Base-by-base conservation (phyloP, 164 flowering plant genomes). In the Nelumbo lutea region DNA sequence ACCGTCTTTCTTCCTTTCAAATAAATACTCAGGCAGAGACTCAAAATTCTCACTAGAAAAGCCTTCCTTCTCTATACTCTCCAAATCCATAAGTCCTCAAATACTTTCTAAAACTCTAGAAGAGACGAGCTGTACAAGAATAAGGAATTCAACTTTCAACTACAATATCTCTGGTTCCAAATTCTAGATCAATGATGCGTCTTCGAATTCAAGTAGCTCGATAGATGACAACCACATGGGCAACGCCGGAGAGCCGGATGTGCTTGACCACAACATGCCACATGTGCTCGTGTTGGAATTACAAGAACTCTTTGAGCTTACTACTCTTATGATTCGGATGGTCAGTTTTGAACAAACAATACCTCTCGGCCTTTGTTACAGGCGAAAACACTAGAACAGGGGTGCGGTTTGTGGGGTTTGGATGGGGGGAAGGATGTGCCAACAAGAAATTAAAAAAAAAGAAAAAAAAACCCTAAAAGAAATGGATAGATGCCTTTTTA, bases 161-260 rank as follows among this genome's bases (percentile, higher is more conserved):
- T 81, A 79, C 56, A 92, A 73, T 5, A 80, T 61, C 11, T 74
- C 84, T 10, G 85, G 76, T 53, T 85, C 89, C 59, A 87, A 78
- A 46, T 82, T 75, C 90, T 89, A 88, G 4, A 74, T 67, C 46
- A 82, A 73, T 0, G 85, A 76, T 27, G 84, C 67, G 58, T 82
- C 71, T 11, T 80, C 77, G 69, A 83, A 84, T 58, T 81, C 82
- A 48, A 90, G 73, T 2, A 95, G 84, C 60, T 88, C 91, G 56
- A 87, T 75, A 4, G 91, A 72, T 5, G 88, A 83, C 3, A 95
- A 74, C 84, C 84, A 90, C 0, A 93, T 72, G 63, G 92, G 86
- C 8, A 85, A 73, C 4, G 96, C 70, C 0, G 97, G 97, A 1
- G 93, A 86, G 5, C 89, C 72, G 72, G 93, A 86, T 2, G 88